These are phyloP conservation scores for Hyphodiscus sp. DNA, from an alignment of 2,329 filamentous ascomycete species.

Conservation along the genomic window DNA sequence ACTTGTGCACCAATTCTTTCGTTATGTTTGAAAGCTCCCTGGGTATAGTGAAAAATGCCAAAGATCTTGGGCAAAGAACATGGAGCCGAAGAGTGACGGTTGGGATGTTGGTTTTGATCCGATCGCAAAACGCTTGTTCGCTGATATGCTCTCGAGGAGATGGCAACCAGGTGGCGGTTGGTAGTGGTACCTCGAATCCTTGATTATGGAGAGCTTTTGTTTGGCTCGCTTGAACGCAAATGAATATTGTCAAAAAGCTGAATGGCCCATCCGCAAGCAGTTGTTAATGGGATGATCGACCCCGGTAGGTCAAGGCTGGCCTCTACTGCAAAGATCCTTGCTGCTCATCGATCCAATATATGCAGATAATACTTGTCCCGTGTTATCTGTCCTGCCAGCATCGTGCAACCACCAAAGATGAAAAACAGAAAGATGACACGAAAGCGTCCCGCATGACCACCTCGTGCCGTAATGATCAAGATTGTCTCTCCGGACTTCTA, in stretches of 20 bases:
- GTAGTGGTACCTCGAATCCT: not conserved
- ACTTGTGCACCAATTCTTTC: constrained; percentile 6
- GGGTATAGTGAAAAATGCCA: constrained; percentile 1
- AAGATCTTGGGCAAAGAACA: constrained; percentile 5
- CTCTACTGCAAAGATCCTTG: constrained; percentile 14
- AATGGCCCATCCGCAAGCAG: constrained; percentile 4
- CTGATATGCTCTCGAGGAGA: not conserved
- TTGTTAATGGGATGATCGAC: constrained; percentile 22
- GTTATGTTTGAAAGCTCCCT: constrained; percentile 9
- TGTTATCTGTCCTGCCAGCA: not conserved
- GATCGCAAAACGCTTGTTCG: not conserved
- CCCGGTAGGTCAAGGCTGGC: constrained; percentile 15
- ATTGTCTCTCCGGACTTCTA: not conserved
- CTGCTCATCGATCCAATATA: constrained; percentile 25
- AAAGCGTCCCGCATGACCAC: not conserved
- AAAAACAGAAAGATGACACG: not conserved
- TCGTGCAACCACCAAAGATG: constrained; percentile 14
- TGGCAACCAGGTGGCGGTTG: too few species aligned
- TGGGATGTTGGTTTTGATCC: not conserved
- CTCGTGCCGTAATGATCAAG: not conserved
- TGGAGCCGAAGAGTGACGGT: not conserved
- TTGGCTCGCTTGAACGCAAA: not conserved
- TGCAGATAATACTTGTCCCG: constrained; percentile 19
- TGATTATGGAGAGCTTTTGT: not conserved
- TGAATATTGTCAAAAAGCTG: not conserved